Base-by-base conservation (phyloP, 2,329 filamentous ascomycete species). In the Ophiostoma tasmaniense region DNA sequence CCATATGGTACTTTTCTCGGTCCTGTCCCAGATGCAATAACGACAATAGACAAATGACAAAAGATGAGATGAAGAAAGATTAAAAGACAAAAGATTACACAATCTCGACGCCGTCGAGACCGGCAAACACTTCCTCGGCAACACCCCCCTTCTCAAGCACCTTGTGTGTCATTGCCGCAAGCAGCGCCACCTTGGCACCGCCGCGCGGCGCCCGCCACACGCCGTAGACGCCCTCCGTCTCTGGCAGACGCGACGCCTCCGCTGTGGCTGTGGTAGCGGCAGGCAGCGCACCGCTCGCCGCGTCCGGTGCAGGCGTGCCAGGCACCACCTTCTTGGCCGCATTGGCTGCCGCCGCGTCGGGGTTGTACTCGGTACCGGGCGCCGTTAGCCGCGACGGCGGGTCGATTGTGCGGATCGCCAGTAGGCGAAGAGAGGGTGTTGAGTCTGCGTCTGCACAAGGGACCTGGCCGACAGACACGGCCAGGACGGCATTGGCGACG, bases 181-280 rank as follows among this genome's bases (percentile, higher is more conserved):
- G 80, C 22, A 95, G 81, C 4, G 80, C 82, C 74, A 92, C 86
- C 81, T 91, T 93, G 50, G 94, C 87, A 1, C 94, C 94, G 52
- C 94, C 94, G 39, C 93, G 79, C 39, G 91, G 90, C 52, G 93
- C 90, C 75, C 87, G 90, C 94, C 94, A 97, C 35, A 97, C 91
- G 1, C 91, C 89, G 70, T 90, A 88, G 28, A 82, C 81, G 37
- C 85, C 80, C 68, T 85, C 82, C 59, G 86, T 86, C 71, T 88
- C 83, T 17, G 78, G 77, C 22, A 80, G 76, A 70, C 67, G 65
- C 17, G 66, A 67, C 2, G 66, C 65, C 13, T 78, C 79, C 20
- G 80, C 74, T 62, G 79, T 78, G 3, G 78, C 42, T 81, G 79
- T 69, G 80, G 80, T 65, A 81, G 79, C 28, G 74, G 74, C 25